A percentile compares a stretch with the other conserved stretches of the same genome.
Evolutionary conservation across 768 basidiomycete genomes (phyloP).

Genomic region (Tulasnella sp.): DNA sequence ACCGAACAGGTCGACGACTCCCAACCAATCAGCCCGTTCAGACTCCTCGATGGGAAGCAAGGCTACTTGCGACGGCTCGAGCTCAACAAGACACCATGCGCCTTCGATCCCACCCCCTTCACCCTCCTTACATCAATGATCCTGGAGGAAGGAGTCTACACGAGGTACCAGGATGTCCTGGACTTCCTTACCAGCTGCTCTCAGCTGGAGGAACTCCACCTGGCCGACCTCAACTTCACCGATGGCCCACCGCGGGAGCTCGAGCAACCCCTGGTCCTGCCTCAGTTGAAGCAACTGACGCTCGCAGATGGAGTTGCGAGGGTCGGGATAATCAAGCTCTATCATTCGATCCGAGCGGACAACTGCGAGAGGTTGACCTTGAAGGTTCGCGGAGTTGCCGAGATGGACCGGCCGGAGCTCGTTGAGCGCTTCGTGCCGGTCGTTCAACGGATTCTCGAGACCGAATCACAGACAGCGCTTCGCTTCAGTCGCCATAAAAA

Average conservation of each 20-base stretch:
- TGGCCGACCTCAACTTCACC: background rate
- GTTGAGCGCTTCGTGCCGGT: no score
- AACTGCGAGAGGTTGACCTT: background rate
- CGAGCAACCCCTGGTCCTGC: background rate
- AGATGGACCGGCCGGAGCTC: background rate
- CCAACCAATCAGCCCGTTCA: background rate
- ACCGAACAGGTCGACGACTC: background rate
- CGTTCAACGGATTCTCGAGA: background rate
- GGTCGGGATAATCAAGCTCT: background rate
- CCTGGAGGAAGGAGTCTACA: background rate
- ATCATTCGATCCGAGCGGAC: background rate
- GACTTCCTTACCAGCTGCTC: background rate
- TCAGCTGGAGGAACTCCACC: background rate
- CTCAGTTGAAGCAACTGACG: background rate
- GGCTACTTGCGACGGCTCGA: background rate
- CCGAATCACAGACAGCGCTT: background rate
- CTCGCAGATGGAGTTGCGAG: background rate
- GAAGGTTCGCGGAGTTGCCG: background rate
- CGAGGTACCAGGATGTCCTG: background rate
- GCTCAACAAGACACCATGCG: background rate
- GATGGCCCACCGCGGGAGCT: background rate
- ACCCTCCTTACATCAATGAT: background rate
- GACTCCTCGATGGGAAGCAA: no score
- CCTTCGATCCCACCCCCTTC: background rate
- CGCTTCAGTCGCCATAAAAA: background rate